Base-by-base conservation (phyloP, 805 yeast species). In the Candida insectalens region DNA sequence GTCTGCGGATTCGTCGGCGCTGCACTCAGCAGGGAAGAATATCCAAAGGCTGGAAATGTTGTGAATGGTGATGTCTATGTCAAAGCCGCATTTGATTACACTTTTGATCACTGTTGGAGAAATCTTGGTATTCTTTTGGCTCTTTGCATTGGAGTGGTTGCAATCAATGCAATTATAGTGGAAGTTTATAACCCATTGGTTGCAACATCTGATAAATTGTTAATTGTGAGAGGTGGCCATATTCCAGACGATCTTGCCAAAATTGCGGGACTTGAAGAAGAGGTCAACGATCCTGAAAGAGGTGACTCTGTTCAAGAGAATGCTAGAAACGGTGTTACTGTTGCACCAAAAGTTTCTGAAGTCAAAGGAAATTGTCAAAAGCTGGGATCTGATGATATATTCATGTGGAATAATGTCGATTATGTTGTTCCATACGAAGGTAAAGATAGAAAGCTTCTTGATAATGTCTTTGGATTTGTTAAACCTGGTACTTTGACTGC, bases 71-170 rank as follows among this genome's bases (percentile, higher is more conserved):
- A 68, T 36, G 49, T 51, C 14, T 77, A 72, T 44, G 35, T 75
- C 9, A 40, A 41, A 4, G 46, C 45, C 3, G 51, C 74, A 6
- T 83, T 55, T 54, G 49, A 55, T 27, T 84, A 77, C 60, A 49
- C 50, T 15, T 73, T 66, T 46, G 41, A 55, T 15, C 83, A 84
- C 54, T 66, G 70, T 32, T 84, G 95, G 95, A 74, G 94, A 62
- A 81, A 84, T 53, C 65, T 79, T 37, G 95, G 77, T 37, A 65
- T 71, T 37, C 35, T 62, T 36, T 38, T 67, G 44, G 69, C 51
- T 4, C 68, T 61, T 45, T 49, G 60, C 28, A 27, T 64, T 10
- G 63, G 67, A 41, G 63, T 65, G 49, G 44, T 66, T 30, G 31
- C 34, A 4, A 35, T 56, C 25, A 49, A 55, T 29, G 47, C 51